These are phyloP conservation scores for Globisporangium solare DNA, from an alignment of 352 stramenopile species.

Conservation along the genomic window DNA sequence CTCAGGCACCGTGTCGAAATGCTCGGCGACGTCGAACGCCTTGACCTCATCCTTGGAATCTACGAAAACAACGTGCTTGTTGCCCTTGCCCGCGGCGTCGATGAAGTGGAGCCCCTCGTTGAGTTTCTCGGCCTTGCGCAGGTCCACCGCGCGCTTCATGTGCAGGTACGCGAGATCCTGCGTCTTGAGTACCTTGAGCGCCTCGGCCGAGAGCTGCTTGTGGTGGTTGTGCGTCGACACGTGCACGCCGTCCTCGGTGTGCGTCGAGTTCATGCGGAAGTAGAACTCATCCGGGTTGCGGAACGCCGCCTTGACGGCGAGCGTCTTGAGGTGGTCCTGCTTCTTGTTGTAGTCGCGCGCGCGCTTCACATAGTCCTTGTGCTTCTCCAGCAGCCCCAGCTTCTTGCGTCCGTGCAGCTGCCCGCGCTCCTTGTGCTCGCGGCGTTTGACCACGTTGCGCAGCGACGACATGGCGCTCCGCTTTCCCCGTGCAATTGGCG, in stretches of 20 bases:
- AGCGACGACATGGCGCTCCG: slow-evolving; percentile 73
- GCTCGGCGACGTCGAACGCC: slow-evolving; percentile 85
- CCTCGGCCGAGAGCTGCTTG: slow-evolving; percentile 65
- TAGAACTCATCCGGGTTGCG: slow-evolving; percentile 99
- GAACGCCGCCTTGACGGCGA: slow-evolving; percentile 92
- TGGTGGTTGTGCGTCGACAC: slow-evolving; percentile 71
- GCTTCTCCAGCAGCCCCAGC: slow-evolving; percentile 97
- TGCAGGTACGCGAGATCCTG: slow-evolving; percentile 96
- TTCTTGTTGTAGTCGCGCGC: slow-evolving; percentile 96
- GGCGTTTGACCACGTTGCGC: slow-evolving; percentile 97
- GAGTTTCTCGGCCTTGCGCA: slow-evolving; percentile 79
- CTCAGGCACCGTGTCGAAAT: slow-evolving; percentile 89
- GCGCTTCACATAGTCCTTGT: slow-evolving; percentile 97
- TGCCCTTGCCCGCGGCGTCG: slow-evolving; percentile 51
- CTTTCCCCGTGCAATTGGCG: background rate
- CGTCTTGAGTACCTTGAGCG: slow-evolving; percentile 91
- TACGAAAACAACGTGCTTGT: slow-evolving; percentile 95
- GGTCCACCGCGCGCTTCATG: slow-evolving; percentile 79
- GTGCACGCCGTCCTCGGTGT: slow-evolving; percentile 77
- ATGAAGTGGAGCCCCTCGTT: slow-evolving; percentile 75
- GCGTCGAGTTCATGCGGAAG: slow-evolving; percentile 92
- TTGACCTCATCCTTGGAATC: slow-evolving; percentile 73
- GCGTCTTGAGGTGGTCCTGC: slow-evolving; percentile 79
- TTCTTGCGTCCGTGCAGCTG: slow-evolving; percentile 91
- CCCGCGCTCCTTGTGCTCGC: slow-evolving; percentile 97